Conservation (phyloP, 163 green algal species). For the Chlamydomonas reinhardtii region DNA sequence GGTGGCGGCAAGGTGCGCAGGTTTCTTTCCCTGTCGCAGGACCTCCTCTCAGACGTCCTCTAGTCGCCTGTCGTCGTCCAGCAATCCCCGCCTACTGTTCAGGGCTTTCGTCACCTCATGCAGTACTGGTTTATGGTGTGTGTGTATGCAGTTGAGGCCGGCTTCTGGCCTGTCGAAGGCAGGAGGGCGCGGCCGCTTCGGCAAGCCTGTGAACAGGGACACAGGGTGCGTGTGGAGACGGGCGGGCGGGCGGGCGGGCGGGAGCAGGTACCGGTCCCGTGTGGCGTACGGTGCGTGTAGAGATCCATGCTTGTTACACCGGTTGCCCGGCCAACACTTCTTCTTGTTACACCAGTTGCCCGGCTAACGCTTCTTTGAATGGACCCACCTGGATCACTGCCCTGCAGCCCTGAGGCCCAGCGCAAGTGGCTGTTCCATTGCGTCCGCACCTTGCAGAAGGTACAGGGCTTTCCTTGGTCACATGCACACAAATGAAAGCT, state of each 20-base stretch:
- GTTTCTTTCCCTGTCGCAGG: too few relatives aligned
- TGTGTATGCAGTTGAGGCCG: too few relatives aligned
- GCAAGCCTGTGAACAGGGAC: constrained; percentile 31
- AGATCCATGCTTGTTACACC: too few relatives aligned
- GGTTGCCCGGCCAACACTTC: too few relatives aligned
- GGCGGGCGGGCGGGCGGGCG: not conserved
- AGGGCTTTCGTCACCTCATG: too few relatives aligned
- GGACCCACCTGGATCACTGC: not conserved
- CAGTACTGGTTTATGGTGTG: too few relatives aligned
- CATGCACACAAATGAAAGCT: too few relatives aligned
- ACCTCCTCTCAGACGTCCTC: not conserved
- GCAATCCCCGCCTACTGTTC: too few relatives aligned
- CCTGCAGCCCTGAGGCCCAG: constrained; percentile 20
- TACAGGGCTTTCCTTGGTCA: not conserved
- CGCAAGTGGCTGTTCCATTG: constrained; percentile 66
- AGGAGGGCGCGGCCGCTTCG: not conserved
- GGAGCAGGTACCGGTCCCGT: too few relatives aligned
- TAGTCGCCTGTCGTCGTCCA: not conserved
- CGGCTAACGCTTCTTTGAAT: not conserved
- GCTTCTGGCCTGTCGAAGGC: not conserved
- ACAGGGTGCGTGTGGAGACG: constrained; percentile 2
- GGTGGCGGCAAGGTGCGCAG: too few relatives aligned
- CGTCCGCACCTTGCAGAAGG: constrained; percentile 57
- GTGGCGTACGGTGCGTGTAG: too few relatives aligned
- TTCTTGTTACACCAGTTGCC: too few relatives aligned